Percentiles rank a stretch among this genome's conserved stretches.
Evolutionary conservation across 2,329 filamentous ascomycete species (phyloP).

Genomic region (Teratosphaeria viscida): DNA sequence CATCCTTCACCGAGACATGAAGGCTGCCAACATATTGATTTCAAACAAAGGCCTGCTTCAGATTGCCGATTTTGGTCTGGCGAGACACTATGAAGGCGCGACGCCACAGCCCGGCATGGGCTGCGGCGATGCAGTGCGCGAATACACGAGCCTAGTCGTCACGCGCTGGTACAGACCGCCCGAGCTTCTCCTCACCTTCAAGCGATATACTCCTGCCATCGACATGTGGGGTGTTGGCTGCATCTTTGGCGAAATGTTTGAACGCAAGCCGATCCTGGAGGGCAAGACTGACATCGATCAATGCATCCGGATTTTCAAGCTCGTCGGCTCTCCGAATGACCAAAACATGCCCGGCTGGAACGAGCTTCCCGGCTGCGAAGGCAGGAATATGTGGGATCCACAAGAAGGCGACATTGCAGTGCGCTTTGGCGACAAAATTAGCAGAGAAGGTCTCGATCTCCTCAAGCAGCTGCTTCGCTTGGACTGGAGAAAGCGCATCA

Average conservation of each 20-base stretch:
- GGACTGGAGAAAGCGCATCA: constrained; percentile 80
- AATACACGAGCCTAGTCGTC: constrained; percentile 94
- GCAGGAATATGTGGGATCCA: constrained; percentile 51
- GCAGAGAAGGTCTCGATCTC: constrained; percentile 61
- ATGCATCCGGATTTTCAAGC: constrained; percentile 83
- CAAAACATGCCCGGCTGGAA: constrained; percentile 90
- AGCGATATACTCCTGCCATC: constrained; percentile 91
- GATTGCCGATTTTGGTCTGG: constrained; percentile 94
- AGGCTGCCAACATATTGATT: constrained; percentile 93
- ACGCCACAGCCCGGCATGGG: constrained; percentile 66
- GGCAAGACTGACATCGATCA: constrained; percentile 85
- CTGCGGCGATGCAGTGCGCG: constrained; percentile 72
- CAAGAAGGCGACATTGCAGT: constrained; percentile 57
- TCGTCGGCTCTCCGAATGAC: constrained; percentile 82
- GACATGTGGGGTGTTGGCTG: constrained; percentile 99
- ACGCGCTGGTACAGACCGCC: constrained; percentile 96
- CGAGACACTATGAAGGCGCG: constrained; percentile 80
- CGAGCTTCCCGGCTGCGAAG: constrained; percentile 69
- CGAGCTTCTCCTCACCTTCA: constrained; percentile 77
- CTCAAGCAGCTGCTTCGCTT: constrained; percentile 74
- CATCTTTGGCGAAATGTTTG: constrained; percentile 96
- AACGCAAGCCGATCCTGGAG: constrained; percentile 81
- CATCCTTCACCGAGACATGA: constrained; percentile 97
- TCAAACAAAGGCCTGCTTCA: constrained; percentile 88
- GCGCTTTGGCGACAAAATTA: constrained; percentile 48